Conservation (phyloP, 2,329 filamentous ascomycete genomes). For the Fusarium tupiense region DNA sequence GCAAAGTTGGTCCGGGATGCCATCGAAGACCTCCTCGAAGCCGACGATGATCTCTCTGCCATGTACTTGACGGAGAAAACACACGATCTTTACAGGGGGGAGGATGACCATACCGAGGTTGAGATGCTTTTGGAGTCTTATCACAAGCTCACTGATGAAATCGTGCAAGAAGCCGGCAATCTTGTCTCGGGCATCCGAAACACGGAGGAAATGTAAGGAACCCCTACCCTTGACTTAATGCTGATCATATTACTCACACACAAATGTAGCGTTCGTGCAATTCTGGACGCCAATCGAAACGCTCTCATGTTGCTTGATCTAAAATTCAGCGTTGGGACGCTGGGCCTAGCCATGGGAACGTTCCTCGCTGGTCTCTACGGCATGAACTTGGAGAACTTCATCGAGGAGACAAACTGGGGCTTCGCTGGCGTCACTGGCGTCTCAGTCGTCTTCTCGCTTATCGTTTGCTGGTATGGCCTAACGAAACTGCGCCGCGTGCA, state of each 20-base stretch:
- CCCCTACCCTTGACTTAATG: background rate
- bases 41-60: conserved; percentile 90
- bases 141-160: conserved; percentile 97
- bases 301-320: conserved; percentile 96
- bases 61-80: conserved; percentile 97
- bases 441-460: conserved; percentile 76
- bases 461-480: conserved; percentile 87
- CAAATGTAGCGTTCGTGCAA: conserved; percentile 81
- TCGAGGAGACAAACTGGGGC: conserved; percentile 90
- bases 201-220: conserved; percentile 91
- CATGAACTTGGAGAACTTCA: conserved; percentile 99
- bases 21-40: conserved; percentile 93
- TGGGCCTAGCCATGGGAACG: conserved; percentile 93
- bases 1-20: conserved; percentile 92
- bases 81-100: conserved; percentile 74
- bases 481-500: conserved; percentile 86
- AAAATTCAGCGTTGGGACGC: conserved; percentile 93
- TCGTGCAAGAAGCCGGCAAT: conserved; percentile 94
- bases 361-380: conserved; percentile 99
- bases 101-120: conserved; percentile 93
- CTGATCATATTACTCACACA: conserved; percentile 39
- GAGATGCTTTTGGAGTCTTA: conserved; percentile 98
- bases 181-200: conserved; percentile 95
- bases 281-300: conserved; percentile 97
- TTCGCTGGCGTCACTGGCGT: conserved; percentile 79